These are phyloP conservation scores for Schizochytrium sp. DNA, from an alignment of 108 stramenopile genomes.

Conservation along the genomic window DNA sequence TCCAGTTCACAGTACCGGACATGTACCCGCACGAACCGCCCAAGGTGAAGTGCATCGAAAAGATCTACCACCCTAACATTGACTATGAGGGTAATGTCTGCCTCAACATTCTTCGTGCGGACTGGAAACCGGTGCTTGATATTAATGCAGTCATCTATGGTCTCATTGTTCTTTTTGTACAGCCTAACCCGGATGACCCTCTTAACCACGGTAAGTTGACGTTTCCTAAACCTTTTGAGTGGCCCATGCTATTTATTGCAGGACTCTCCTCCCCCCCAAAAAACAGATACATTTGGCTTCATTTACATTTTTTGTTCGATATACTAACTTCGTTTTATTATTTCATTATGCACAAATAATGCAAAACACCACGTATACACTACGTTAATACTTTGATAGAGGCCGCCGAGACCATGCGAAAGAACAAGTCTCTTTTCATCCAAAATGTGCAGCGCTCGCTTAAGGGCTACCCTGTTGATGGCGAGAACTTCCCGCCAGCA, in stretches of 20 bases:
- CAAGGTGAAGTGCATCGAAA: constrained; percentile 85
- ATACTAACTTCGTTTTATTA: background rate
- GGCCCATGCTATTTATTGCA: background rate
- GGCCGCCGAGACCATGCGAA: constrained; percentile 95
- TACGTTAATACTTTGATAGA: constrained; percentile 67
- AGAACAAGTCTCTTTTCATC: constrained; percentile 87
- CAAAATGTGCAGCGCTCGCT: constrained; percentile 86
- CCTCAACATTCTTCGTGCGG: constrained; percentile 97
- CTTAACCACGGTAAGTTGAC: constrained; percentile 83
- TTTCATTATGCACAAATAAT: background rate
- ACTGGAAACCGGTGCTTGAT: constrained; percentile 99
- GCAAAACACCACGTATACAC: background rate
- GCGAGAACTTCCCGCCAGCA: constrained; percentile 28
- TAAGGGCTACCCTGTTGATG: constrained; percentile 63
- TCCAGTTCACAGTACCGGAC: constrained; percentile 92
- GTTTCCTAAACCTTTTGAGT: background rate
- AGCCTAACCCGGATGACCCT: constrained; percentile 99
- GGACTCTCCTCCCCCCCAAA: background rate
- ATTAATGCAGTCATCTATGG: constrained; percentile 99
- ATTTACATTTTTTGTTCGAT: background rate
- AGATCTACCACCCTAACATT: constrained; percentile 98
- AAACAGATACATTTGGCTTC: background rate
- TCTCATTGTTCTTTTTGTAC: constrained; percentile 96
- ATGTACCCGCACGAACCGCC: constrained; percentile 99
- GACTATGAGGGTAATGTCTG: constrained; percentile 98